phyloP scores from a whole-genome alignment of 2,329 filamentous ascomycete genomes.

The Fusarium sp. region DNA sequence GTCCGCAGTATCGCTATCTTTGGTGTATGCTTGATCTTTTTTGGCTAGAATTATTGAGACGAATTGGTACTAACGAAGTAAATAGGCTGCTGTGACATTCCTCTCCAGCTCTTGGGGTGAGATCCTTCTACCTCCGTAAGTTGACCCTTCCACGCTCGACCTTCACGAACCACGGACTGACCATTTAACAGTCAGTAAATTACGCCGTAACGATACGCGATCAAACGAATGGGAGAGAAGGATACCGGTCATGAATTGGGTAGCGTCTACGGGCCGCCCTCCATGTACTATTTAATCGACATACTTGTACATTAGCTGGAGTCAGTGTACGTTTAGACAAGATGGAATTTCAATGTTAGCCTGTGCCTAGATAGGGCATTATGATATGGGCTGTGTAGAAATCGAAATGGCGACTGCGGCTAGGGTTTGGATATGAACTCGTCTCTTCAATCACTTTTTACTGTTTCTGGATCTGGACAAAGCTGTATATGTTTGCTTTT shows the following conservation, averaged over 20 bases:
- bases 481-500: neutral
- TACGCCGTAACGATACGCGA: constrained; percentile 22
- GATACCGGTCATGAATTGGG: constrained; percentile 3
- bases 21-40: constrained; percentile 65
- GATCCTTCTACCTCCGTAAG: constrained; percentile 74
- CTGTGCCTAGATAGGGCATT: constrained; percentile 32
- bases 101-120: constrained; percentile 77
- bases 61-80: constrained; percentile 12
- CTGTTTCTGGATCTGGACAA: neutral
- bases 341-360: constrained; percentile 29
- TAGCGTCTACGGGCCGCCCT: neutral
- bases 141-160: constrained; percentile 7
- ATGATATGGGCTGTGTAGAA: constrained; percentile 40
- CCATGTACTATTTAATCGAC: constrained; percentile 40
- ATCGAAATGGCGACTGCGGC: constrained; percentile 32
- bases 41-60: neutral
- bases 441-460: constrained; percentile 1
- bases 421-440: constrained; percentile 14
- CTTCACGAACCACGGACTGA: constrained; percentile 22
- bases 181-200: constrained; percentile 44
- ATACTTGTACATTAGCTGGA: constrained; percentile 49
- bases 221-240: constrained; percentile 2
- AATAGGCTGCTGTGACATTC: constrained; percentile 73
- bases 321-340: constrained; percentile 49
- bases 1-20: constrained; percentile 77